Conservation (phyloP, 495 filamentous ascomycete species). For the Aeminium ludgeri region DNA sequence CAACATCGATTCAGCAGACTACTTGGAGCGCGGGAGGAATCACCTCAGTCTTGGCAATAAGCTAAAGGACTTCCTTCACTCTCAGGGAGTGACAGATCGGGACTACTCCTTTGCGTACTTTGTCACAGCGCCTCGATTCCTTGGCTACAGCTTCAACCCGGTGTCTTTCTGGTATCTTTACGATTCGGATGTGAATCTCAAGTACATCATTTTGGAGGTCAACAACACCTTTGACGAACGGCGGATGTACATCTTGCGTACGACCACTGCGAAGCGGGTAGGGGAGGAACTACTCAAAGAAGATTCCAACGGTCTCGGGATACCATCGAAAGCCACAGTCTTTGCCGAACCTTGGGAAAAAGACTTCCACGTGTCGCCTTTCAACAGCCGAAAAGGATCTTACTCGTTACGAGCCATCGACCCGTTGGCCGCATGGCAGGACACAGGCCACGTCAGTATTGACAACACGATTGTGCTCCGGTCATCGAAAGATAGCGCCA, state of each 20-base stretch:
- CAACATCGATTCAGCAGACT: slow-evolving; percentile 39
- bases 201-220: slow-evolving; percentile 55
- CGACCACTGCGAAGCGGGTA: not conserved
- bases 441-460: slow-evolving; percentile 24
- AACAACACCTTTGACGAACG: slow-evolving; percentile 67
- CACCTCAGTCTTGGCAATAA: slow-evolving; percentile 37
- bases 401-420: slow-evolving; percentile 41
- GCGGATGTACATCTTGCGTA: slow-evolving; percentile 40
- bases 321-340: not conserved
- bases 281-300: not conserved
- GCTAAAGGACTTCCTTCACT: slow-evolving; percentile 39
- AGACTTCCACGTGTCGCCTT: slow-evolving; percentile 60
- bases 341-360: slow-evolving; percentile 42
- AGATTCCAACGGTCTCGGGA: not conserved
- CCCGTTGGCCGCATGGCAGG: slow-evolving; percentile 29
- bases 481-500: slow-evolving; percentile 37
- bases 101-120: slow-evolving; percentile 50
- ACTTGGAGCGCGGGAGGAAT: slow-evolving; percentile 35
- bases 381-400: slow-evolving; percentile 45
- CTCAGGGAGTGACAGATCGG: slow-evolving; percentile 24
- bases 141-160: slow-evolving; percentile 59
- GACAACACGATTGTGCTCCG: slow-evolving; percentile 39
- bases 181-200: slow-evolving; percentile 36
- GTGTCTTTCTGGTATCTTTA: slow-evolving; percentile 76
- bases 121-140: slow-evolving; percentile 48